Evolutionary conservation across 306 rosid species (phyloP).

Genomic region (Nissolia schottii): DNA sequence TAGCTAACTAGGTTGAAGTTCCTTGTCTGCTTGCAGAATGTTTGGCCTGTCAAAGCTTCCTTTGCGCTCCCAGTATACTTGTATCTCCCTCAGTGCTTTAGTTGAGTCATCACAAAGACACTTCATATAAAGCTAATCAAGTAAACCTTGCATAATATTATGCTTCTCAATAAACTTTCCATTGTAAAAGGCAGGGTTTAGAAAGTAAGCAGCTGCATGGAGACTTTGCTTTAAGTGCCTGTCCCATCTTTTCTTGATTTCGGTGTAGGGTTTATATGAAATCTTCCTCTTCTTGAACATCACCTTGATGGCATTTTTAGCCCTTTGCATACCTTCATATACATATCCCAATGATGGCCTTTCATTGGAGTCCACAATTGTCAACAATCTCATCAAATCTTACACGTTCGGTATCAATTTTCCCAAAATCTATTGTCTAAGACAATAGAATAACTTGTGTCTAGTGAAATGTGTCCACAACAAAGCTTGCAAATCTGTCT

Average conservation of each 20-base stretch:
- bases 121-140: too few species aligned
- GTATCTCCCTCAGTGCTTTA: too few species aligned
- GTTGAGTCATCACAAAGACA: too few species aligned
- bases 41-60: not conserved
- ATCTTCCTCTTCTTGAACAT: too few species aligned
- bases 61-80: too few species aligned
- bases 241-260: not conserved
- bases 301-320: too few species aligned
- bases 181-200: not conserved
- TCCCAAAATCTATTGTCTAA: not conserved
- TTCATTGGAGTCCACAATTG: not conserved
- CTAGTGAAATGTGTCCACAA: not conserved
- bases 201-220: not conserved
- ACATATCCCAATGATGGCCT: not conserved
- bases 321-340: not conserved
- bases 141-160: too few species aligned
- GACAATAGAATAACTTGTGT: not conserved
- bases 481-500: not conserved
- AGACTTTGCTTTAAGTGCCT: not conserved
- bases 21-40: too few species aligned
- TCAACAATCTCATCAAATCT: too few species aligned
- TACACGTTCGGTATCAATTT: too few species aligned
- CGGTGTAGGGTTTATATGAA: too few species aligned
- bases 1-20: not conserved
- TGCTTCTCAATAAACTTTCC: too few species aligned